Conservation (phyloP, 306 rosid species). For the Acacia melanoxylon region DNA sequence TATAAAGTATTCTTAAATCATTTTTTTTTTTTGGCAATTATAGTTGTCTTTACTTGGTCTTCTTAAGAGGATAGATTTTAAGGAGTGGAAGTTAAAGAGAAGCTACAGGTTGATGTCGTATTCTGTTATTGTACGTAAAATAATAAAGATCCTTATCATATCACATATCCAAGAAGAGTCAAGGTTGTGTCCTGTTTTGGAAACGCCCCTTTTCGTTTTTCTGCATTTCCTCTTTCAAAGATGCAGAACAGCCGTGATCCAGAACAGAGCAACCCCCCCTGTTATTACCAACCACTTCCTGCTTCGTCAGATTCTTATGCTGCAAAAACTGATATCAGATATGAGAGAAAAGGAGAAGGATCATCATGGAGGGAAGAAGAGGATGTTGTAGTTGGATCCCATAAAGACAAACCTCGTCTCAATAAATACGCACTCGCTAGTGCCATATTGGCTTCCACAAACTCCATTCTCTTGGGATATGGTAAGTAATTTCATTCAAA, state of each 20-base stretch:
- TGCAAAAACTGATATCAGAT: constrained; percentile 11
- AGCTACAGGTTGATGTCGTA: not conserved
- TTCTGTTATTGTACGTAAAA: not conserved
- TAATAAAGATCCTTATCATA: not conserved
- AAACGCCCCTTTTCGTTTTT: not conserved
- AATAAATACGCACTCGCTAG: constrained; percentile 65
- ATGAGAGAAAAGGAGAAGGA: not conserved
- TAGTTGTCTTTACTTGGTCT: not conserved
- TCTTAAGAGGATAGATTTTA: not conserved
- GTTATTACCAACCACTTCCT: constrained; percentile 38
- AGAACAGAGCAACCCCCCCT: constrained; percentile 7
- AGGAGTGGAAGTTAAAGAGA: not conserved
- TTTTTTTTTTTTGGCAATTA: not conserved
- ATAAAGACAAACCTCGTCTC: constrained; percentile 33
- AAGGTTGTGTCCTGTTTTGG: not conserved
- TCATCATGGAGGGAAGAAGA: not conserved
- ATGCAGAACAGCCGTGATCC: constrained; percentile 17
- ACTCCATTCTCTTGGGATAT: constrained; percentile 78
- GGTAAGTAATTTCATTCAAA: constrained; percentile 39
- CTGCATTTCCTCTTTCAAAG: constrained; percentile 19
- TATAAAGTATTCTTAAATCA: not conserved
- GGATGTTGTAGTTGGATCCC: not conserved
- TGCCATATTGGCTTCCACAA: constrained; percentile 79
- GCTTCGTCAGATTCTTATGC: constrained; percentile 30
- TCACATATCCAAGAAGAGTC: not conserved